Percentiles rank a stretch among this genome's conserved stretches.
phyloP scores from a whole-genome alignment of 805 yeast species.

The Ogataea angusta region DNA sequence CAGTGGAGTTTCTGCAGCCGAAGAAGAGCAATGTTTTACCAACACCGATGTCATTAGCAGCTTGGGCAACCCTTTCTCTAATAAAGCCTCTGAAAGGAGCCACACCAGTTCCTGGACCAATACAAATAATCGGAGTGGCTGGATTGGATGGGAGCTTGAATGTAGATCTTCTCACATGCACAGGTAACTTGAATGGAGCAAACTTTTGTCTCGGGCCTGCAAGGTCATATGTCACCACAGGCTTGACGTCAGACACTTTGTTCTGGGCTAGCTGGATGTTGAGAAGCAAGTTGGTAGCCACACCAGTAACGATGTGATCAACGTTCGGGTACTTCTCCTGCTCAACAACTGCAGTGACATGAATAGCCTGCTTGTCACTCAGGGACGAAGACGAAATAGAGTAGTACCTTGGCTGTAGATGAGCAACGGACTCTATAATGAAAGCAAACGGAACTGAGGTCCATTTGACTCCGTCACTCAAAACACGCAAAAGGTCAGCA shows the following conservation, averaged over 20 bases:
- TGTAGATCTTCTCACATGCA: conserved; percentile 91
- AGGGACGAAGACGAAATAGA: conserved; percentile 90
- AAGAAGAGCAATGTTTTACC: conserved; percentile 79
- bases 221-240: conserved; percentile 61
- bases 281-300: conserved; percentile 83
- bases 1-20: conserved; percentile 78
- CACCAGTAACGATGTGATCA: conserved; percentile 64
- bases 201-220: conserved; percentile 76
- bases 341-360: conserved; percentile 92
- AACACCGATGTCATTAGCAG: conserved; percentile 44
- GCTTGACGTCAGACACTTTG: conserved; percentile 37
- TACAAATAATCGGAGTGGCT: conserved; percentile 77
- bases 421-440: conserved; percentile 74
- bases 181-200: conserved; percentile 63
- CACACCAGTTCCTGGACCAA: conserved; percentile 98
- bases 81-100: conserved; percentile 97
- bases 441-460: conserved; percentile 74
- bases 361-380: conserved; percentile 69
- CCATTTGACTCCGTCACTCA: conserved; percentile 75
- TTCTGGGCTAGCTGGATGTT: conserved; percentile 63
- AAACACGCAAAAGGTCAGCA: conserved; percentile 63
- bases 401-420: conserved; percentile 90
- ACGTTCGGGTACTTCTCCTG: conserved; percentile 38
- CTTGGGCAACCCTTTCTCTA: conserved; percentile 73
- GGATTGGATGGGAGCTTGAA: conserved; percentile 91